Evolutionary conservation across 148 eudicot genomes (phyloP), one percentile per base, ranked within the genome.

Genomic region (Cornus kousa): DNA sequence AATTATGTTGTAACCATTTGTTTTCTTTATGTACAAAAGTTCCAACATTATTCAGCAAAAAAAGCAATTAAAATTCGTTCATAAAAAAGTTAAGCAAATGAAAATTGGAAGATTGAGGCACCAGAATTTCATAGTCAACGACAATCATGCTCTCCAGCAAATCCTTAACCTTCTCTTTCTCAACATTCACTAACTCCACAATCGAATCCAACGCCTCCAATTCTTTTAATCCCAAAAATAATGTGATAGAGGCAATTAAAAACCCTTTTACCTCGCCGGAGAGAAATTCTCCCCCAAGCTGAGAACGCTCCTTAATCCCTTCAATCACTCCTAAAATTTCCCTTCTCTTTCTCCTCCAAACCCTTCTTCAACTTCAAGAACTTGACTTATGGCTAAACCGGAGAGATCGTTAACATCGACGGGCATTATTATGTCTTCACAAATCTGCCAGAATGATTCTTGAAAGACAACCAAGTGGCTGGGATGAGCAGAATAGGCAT

Each of bases 271-370:
- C 73, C 99, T 87, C 7, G 76, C 99, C 16, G 84, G 91, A 1
- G 97, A 95, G 68, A 95, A 93, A 79, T 93, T 93, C 80, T 90
- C 94, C 83, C 99, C 99, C 64, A 53, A 86, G 12, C 85, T 89
- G 22, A 93, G 4, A 77, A 79, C 80, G 77, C 13, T 81, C 93
- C 80, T 88, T 89, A 46, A 91, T 33, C 17, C 91, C 94, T 10
- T 88, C 91, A 79, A 93, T 83, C 62, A 84, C 90, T 13, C 73
- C 85, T 72, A 91, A 20, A 60, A 93, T 85, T 81, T 86, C 82
- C 17, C 17, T 71, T 93, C 74, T 85, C 94, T n/a, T 13, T 67
- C 23, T 89, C 96, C 12, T 86, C 92, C 13, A 80, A 71, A 39
- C 87, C 88, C 10, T 90, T 96, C 77, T 91, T 95, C 75, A 95